A percentile compares a stretch with the other conserved stretches of the same genome.
These are phyloP conservation scores for Blastobotrys buckinghamii DNA, from an alignment of 1,139 yeast species.

Conservation along the genomic window DNA sequence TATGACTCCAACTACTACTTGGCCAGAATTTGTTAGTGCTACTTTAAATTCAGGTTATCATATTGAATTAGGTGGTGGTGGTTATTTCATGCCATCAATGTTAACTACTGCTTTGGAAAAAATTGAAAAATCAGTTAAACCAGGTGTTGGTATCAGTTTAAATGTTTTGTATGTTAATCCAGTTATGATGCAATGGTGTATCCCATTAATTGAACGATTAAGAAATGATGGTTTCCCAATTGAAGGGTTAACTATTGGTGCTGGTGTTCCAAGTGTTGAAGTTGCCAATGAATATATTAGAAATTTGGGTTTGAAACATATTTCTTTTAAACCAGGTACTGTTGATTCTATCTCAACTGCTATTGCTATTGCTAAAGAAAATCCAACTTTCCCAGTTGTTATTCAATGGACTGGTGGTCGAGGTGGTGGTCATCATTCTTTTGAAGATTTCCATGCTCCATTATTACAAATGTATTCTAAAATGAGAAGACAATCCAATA, in stretches of 20 bases:
- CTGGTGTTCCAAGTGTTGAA: constrained; percentile 98
- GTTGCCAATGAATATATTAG: constrained; percentile 95
- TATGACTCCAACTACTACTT: constrained; percentile 98
- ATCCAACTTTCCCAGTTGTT: constrained; percentile 93
- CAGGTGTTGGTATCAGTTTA: constrained; percentile 87
- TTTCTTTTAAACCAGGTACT: constrained; percentile 97
- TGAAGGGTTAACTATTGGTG: constrained; percentile 95
- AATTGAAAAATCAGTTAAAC: constrained; percentile 50
- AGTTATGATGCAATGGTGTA: constrained; percentile 97
- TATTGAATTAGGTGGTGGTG: constrained; percentile 98
- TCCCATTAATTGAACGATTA: constrained; percentile 84
- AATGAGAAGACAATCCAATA: constrained; percentile 87
- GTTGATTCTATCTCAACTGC: constrained; percentile 85
- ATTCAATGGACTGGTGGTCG: constrained; percentile 99
- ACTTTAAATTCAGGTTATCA: constrained; percentile 95
- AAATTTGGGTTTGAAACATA: constrained; percentile 85
- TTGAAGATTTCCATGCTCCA: constrained; percentile 98
- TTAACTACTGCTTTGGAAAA: constrained; percentile 73
- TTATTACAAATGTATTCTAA: constrained; percentile 91
- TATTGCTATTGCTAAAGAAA: constrained; percentile 87
- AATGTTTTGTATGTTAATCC: constrained; percentile 96
- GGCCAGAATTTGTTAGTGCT: constrained; percentile 89
- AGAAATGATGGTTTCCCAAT: constrained; percentile 92
- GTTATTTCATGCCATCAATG: constrained; percentile 69
- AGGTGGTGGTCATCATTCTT: constrained; percentile 99